Evolutionary conservation across 2,329 filamentous ascomycete genomes (phyloP).

Genomic region (Stachybotrys echinatus): DNA sequence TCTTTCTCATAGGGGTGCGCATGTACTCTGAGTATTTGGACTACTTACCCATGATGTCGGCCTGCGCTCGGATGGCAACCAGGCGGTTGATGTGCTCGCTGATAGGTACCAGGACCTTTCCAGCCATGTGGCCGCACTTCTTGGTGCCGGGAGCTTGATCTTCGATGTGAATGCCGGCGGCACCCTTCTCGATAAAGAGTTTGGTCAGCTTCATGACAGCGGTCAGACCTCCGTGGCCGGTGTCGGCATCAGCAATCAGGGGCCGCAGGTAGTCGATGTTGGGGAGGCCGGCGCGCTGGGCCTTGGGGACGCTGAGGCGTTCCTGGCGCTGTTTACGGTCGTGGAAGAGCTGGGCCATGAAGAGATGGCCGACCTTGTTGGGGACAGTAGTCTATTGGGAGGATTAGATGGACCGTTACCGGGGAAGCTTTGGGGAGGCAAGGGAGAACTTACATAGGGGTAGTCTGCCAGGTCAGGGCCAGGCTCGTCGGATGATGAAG

Average conservation of each 20-base stretch:
- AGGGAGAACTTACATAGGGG: slow-evolving; percentile 62
- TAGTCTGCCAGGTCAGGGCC: slow-evolving; percentile 98
- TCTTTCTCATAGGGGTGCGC: not conserved
- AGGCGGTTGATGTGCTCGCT: slow-evolving; percentile 97
- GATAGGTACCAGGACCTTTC: slow-evolving; percentile 94
- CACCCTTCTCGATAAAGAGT: slow-evolving; percentile 93
- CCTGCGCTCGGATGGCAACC: slow-evolving; percentile 93
- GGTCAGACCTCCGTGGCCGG: slow-evolving; percentile 94
- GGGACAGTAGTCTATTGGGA: slow-evolving; percentile 79
- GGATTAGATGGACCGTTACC: slow-evolving; percentile 15
- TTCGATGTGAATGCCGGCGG: slow-evolving; percentile 97
- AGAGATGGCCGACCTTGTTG: slow-evolving; percentile 96
- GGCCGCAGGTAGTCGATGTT: slow-evolving; percentile 93
- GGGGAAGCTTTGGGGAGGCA: not conserved
- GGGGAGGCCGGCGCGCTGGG: slow-evolving; percentile 64
- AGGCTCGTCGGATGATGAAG: slow-evolving; percentile 90
- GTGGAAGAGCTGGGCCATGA: slow-evolving; percentile 98
- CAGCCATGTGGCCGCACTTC: slow-evolving; percentile 99
- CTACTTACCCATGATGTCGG: slow-evolving; percentile 86
- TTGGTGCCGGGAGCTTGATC: slow-evolving; percentile 98
- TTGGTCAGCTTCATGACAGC: slow-evolving; percentile 99
- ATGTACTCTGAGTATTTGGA: slow-evolving; percentile 12
- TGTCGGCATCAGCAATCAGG: slow-evolving; percentile 95
- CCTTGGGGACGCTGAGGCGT: slow-evolving; percentile 70
- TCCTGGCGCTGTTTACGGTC: slow-evolving; percentile 98